These are phyloP conservation scores for Malus orientalis DNA, from an alignment of 306 rosid species.

Conservation along the genomic window DNA sequence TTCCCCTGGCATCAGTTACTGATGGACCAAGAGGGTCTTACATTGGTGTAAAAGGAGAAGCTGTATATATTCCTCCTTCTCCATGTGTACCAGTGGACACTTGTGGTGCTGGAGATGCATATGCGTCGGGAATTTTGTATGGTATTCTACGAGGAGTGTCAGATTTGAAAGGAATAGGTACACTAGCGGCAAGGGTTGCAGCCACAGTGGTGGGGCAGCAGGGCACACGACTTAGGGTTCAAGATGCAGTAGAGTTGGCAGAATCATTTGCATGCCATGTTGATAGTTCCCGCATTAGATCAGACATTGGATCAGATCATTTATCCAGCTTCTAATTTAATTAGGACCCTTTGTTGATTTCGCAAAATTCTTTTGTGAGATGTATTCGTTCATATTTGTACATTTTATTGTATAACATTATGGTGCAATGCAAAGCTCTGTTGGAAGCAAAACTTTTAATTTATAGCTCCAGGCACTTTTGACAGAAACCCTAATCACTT, in stretches of 20 bases:
- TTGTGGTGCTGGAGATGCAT: slow-evolving; percentile 98
- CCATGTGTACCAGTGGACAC: slow-evolving; percentile 86
- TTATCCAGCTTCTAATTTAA: slow-evolving; percentile 55
- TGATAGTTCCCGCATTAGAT: slow-evolving; percentile 13
- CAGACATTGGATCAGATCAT: slow-evolving; percentile 65
- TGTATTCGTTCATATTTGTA: background rate
- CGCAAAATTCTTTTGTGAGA: slow-evolving; percentile 21
- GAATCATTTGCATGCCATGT: slow-evolving; percentile 41
- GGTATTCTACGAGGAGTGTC: slow-evolving; percentile 62
- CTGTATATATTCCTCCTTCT: slow-evolving; percentile 78
- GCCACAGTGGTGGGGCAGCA: slow-evolving; percentile 92
- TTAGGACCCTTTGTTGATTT: background rate
- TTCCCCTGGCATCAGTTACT: slow-evolving; percentile 76
- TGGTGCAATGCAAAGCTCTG: background rate
- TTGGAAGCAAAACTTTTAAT: background rate
- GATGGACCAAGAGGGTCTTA: slow-evolving; percentile 80
- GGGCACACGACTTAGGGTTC: slow-evolving; percentile 76
- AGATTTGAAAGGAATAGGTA: slow-evolving; percentile 70
- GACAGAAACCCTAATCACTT: too few relatives aligned
- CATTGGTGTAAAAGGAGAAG: slow-evolving; percentile 83
- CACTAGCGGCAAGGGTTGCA: slow-evolving; percentile 73
- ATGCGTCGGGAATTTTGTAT: slow-evolving; percentile 75
- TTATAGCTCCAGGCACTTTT: too few relatives aligned
- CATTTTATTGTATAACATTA: background rate
- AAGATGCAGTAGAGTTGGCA: slow-evolving; percentile 71